Evolutionary conservation across 108 stramenopile genomes (phyloP), one percentile per base, ranked within the genome.

Genomic region (Fragilariopsis cylindrus): DNA sequence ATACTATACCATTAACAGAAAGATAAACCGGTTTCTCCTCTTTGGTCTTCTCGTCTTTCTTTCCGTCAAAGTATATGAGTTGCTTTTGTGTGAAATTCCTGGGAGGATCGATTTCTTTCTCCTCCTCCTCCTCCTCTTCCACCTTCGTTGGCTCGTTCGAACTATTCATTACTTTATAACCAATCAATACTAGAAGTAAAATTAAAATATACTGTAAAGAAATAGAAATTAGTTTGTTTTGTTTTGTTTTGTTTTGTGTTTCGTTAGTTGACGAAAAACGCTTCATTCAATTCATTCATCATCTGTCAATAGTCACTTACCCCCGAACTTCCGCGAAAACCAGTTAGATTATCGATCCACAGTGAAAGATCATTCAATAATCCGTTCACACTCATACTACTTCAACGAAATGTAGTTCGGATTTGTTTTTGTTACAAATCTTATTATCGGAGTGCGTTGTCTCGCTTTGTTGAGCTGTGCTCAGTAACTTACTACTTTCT

Each of bases 11-110:
- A 67, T 81, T 75, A 3, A 97, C 67, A 3, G 97, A 96, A 13
- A 99, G 80, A 72, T 97, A 99, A 3, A 98, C 87, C 3, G 95
- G 93, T 57, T 96, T 96, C 40, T 78, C 75, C 41, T 98, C 92
- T 16, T 84, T 82, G 9, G 77, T 72, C 44, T 81, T 84, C 57
- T 83, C 85, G 76, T 91, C 88, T 4, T 72, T 82, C 16, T 69
- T 87, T 9, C 97, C 97, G 72, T 95, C 86, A 73, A 96, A 96
- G 42, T 85, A 40, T 9, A 69, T 40, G 18, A 97, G 72, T 73
- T 96, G 94, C 53, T 84, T 76, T 13, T 50, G 11, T 3, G 97
- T 97, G 69, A 97, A 97, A 72, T 97, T 96, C 12, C 92, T 82
- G 12, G 84, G 88, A 48, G 88, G 91, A 48, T 90, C 90, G 11